These are phyloP conservation scores for Erodium maritimum DNA, from an alignment of 345 rosid species.

Conservation along the genomic window DNA sequence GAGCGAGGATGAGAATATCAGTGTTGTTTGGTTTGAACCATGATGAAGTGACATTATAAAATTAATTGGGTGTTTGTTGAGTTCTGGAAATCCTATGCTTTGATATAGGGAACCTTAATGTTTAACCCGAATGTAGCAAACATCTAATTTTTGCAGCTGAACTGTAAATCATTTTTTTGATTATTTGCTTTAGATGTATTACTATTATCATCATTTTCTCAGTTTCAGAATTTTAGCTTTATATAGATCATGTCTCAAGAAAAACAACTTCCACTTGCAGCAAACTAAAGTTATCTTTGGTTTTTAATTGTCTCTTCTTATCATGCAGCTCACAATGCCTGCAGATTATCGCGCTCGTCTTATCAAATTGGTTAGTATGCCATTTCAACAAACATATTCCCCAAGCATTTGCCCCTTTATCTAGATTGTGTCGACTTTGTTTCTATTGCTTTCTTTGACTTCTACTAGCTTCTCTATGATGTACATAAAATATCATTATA, in stretches of 20 bases:
- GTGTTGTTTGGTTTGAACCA: too few relatives aligned
- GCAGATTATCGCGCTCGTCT: constrained; percentile 79
- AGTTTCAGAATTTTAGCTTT: not conserved
- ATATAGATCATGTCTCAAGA: too few relatives aligned
- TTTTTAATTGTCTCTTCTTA: constrained; percentile 1
- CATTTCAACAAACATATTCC: not conserved
- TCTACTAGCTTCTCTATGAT: not conserved
- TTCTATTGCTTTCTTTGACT: not conserved
- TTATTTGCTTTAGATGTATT: too few relatives aligned
- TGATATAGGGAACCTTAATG: too few relatives aligned
- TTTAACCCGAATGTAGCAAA: too few relatives aligned
- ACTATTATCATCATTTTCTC: not conserved
- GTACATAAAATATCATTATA: too few relatives aligned
- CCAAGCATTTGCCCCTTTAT: not conserved
- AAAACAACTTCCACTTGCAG: not conserved
- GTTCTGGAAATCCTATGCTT: too few relatives aligned
- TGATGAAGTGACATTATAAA: too few relatives aligned
- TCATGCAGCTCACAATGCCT: constrained; percentile 70
- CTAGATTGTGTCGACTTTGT: not conserved
- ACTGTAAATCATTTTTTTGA: not conserved
- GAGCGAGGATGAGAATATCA: too few relatives aligned
- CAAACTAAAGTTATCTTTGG: not conserved
- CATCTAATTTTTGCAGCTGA: not conserved
- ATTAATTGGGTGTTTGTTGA: too few relatives aligned
- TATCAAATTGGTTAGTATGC: constrained; percentile 66